These are phyloP conservation scores for Papiliotrema laurentii DNA, from an alignment of 1,284 basidiomycete genomes.

Conservation along the genomic window DNA sequence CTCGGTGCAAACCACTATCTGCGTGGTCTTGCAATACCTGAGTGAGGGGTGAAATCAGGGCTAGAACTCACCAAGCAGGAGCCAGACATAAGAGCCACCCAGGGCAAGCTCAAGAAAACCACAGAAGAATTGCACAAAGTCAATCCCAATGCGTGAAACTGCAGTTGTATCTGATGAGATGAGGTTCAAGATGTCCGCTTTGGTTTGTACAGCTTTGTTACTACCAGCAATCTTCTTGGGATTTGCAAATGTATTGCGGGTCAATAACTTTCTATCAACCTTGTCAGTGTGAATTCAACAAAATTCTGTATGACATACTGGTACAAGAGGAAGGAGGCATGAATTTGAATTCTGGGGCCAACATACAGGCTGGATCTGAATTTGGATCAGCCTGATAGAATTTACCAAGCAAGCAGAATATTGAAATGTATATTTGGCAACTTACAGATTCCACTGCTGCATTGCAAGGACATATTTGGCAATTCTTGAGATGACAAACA, in stretches of 20 bases:
- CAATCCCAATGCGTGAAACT: conserved; percentile 14
- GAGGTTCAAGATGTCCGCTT: conserved; percentile 35
- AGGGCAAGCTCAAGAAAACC: conserved; percentile 75
- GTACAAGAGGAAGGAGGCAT: conserved; percentile 17
- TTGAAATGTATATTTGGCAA: no score
- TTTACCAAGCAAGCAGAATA: no score
- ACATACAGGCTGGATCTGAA: conserved; percentile 8
- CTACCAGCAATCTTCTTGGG: conserved; percentile 8
- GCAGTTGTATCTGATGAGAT: conserved; percentile 22
- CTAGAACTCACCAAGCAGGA: conserved; percentile 68
- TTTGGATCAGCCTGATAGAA: not conserved
- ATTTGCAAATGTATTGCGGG: conserved; percentile 21
- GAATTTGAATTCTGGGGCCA: conserved; percentile 17
- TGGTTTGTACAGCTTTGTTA: conserved; percentile 13
- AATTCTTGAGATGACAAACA: conserved; percentile 14
- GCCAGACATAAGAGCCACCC: conserved; percentile 71
- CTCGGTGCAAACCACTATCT: not conserved
- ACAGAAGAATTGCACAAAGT: conserved; percentile 50
- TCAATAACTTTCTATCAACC: conserved; percentile 24
- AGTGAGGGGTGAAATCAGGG: conserved; percentile 29
- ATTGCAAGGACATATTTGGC: conserved; percentile 9
- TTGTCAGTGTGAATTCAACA: not conserved
- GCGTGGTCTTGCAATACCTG: no score
- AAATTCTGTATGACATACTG: conserved; percentile 14
- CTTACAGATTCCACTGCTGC: conserved; percentile 17